These are phyloP conservation scores for Solanum commersonii DNA, from an alignment of 257 asterid genomes.

Conservation along the genomic window DNA sequence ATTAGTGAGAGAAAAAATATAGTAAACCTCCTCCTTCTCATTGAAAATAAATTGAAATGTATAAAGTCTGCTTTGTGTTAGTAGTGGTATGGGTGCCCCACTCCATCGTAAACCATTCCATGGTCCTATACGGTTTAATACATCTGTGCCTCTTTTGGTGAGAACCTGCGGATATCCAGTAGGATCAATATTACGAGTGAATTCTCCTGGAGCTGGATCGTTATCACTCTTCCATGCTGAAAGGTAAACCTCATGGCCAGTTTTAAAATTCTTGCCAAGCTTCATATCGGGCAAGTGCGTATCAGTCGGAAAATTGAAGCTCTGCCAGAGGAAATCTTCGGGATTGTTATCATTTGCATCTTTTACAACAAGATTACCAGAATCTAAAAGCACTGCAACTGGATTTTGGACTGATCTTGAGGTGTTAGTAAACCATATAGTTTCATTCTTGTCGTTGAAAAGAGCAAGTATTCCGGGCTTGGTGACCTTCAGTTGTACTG, in stretches of 20 bases:
- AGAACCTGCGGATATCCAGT: slow-evolving; percentile 31
- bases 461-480: slow-evolving; percentile 3
- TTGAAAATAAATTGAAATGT: neutral
- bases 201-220: slow-evolving; percentile 33
- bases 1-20: neutral
- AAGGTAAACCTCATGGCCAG: slow-evolving; percentile 11
- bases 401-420: slow-evolving; percentile 4
- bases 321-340: slow-evolving; percentile 16
- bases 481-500: neutral
- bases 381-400: slow-evolving; percentile 13
- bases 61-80: neutral
- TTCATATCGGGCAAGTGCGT: slow-evolving; percentile 14
- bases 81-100: slow-evolving; percentile 3
- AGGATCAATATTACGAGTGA: slow-evolving; percentile 9
- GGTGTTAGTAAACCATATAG: slow-evolving; percentile 15
- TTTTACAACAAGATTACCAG: slow-evolving; percentile 29
- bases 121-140: slow-evolving; percentile 20
- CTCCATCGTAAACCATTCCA: slow-evolving; percentile 49
- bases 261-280: slow-evolving; percentile 15
- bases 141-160: neutral
- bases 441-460: neutral
- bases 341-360: slow-evolving; percentile 13
- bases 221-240: slow-evolving; percentile 22
- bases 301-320: slow-evolving; percentile 19
- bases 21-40: neutral